These are phyloP conservation scores for Haematococcus lacustris DNA, from an alignment of 139 green algal species.

Conservation along the genomic window DNA sequence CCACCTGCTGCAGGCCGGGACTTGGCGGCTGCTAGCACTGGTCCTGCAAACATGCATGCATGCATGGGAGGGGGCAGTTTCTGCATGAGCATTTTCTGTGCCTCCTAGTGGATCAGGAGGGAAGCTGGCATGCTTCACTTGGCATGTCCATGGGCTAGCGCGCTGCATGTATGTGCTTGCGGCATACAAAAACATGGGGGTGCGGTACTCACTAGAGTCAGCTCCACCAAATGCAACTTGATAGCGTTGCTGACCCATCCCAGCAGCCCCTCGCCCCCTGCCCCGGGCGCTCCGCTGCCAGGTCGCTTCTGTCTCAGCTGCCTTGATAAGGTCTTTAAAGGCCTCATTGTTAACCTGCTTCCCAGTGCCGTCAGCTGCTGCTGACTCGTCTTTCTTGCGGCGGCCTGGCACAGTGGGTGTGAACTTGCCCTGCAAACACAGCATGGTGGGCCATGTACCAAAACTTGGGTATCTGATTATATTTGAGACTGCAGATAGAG, in stretches of 20 bases:
- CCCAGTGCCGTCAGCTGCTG: no score
- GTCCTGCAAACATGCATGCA: slow-evolving; percentile 3
- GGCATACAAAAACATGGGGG: slow-evolving; percentile 7
- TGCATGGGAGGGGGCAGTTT: background rate
- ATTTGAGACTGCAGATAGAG: background rate
- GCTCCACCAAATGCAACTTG: slow-evolving; percentile 24
- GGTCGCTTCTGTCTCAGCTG: slow-evolving; percentile 12
- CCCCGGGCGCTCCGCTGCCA: slow-evolving; percentile 14
- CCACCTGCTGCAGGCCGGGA: background rate
- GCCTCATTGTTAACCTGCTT: slow-evolving; percentile 18
- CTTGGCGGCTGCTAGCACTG: slow-evolving; percentile 3
- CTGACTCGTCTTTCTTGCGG: slow-evolving; percentile 27
- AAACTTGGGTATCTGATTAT: background rate
- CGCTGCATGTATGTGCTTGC: no score
- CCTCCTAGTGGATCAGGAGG: no score
- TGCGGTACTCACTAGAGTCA: background rate
- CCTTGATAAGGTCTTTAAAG: slow-evolving; percentile 47
- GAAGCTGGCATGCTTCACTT: no score
- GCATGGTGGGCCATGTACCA: background rate
- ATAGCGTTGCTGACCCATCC: slow-evolving; percentile 12
- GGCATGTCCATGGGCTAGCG: no score
- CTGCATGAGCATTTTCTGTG: no score
- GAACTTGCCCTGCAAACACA: slow-evolving; percentile 27
- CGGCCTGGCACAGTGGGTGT: slow-evolving; percentile 31
- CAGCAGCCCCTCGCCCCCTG: slow-evolving; percentile 2